Evolutionary conservation across 805 yeast genomes (phyloP).

Genomic region (Debaryomyces castellii): DNA sequence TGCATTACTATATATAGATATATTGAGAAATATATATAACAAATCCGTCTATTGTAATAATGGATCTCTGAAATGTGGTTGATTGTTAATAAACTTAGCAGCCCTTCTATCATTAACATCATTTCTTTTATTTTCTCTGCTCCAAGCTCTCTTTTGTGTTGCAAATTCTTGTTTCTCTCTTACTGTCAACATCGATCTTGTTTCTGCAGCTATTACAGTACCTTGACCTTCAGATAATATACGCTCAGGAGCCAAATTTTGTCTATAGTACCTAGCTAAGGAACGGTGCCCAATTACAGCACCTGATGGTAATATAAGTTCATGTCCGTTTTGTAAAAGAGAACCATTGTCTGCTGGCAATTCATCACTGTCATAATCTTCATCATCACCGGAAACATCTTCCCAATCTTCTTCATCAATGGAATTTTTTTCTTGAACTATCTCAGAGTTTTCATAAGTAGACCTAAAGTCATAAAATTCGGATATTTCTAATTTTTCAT

Average conservation of each 20-base stretch:
- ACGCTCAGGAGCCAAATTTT: conserved; percentile 44
- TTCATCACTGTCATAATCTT: conserved; percentile 25
- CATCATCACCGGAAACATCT: conserved; percentile 33
- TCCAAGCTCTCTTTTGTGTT: conserved; percentile 59
- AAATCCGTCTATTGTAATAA: conserved; percentile 26
- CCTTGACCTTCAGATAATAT: conserved; percentile 47
- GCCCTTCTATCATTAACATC: conserved; percentile 57
- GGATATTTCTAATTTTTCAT: conserved; percentile 72
- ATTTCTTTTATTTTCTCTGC: conserved; percentile 49
- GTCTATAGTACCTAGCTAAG: conserved; percentile 42
- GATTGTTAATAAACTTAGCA: conserved; percentile 72
- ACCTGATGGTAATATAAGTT: conserved; percentile 43
- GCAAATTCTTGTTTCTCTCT: conserved; percentile 42
- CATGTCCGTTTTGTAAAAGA: conserved; percentile 34
- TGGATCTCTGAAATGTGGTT: conserved; percentile 61
- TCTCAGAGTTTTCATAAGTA: conserved; percentile 43
- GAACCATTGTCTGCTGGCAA: conserved; percentile 25
- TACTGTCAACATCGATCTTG: conserved; percentile 46
- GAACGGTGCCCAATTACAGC: conserved; percentile 44
- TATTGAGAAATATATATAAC: background rate
- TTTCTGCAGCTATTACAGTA: conserved; percentile 49
- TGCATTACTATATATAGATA: background rate
- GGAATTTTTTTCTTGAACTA: conserved; percentile 6
- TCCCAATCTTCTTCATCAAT: conserved; percentile 39
- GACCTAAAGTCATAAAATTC: conserved; percentile 83